Percentiles rank a stretch among this genome's conserved stretches.
Evolutionary conservation across 192 early-diverging fungal species (phyloP).

Genomic region (Coemansia sp.): DNA sequence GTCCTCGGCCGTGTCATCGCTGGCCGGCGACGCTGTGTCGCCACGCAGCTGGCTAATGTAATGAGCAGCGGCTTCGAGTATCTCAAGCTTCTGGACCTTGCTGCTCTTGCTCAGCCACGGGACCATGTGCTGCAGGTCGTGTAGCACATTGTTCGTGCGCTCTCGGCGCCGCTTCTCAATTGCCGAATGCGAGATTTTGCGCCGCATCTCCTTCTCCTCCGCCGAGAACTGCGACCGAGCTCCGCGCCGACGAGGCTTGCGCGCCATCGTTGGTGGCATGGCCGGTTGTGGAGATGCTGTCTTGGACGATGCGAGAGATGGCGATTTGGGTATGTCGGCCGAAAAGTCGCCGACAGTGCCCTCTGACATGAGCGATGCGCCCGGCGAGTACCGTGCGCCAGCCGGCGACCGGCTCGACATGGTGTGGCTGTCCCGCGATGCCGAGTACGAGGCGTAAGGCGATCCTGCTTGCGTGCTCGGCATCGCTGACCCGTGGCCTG

Average conservation of each 20-base stretch:
- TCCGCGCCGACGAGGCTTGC: constrained; percentile 30
- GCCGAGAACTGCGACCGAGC: constrained; percentile 35
- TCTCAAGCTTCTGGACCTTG: constrained; percentile 53
- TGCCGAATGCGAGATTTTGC: constrained; percentile 83
- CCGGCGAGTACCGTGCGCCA: constrained; percentile 22
- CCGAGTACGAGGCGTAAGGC: not conserved
- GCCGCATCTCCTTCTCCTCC: constrained; percentile 63
- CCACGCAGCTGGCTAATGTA: constrained; percentile 39
- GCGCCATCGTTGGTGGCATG: constrained; percentile 13
- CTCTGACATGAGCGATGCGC: constrained; percentile 13
- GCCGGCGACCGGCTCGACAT: constrained; percentile 9
- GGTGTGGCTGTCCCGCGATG: not conserved
- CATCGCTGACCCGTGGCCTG: not conserved
- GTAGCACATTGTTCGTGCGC: constrained; percentile 81
- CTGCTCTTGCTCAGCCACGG: constrained; percentile 53
- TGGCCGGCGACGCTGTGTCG: constrained; percentile 2
- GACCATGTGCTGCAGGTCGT: constrained; percentile 72
- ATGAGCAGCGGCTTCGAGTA: constrained; percentile 42
- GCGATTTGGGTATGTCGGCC: constrained; percentile 15
- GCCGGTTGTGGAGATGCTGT: constrained; percentile 30
- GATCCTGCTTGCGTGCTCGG: not conserved
- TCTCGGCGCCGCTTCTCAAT: constrained; percentile 87
- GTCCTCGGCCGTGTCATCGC: constrained; percentile 19
- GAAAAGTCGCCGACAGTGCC: not conserved
- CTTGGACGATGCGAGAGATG: constrained; percentile 24